These are phyloP conservation scores for Pseudogymnoascus sp. DNA, from an alignment of 2,329 filamentous ascomycete genomes.

Conservation along the genomic window DNA sequence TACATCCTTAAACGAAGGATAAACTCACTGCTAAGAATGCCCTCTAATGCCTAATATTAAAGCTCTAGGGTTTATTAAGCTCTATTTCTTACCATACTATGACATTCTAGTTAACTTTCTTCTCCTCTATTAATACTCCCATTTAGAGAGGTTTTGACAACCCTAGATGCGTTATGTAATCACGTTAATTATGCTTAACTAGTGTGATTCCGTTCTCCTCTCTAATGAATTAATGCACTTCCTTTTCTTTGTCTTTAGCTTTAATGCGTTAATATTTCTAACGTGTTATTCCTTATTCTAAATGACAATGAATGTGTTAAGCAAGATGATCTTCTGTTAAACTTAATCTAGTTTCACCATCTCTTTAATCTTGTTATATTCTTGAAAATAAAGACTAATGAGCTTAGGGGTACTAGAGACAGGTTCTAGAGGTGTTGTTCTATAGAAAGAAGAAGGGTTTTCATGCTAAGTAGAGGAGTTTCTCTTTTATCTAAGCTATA, in stretches of 20 bases:
- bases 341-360: neutral
- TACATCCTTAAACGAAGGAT: too few relatives aligned
- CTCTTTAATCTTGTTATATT: neutral
- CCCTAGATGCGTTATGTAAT: neutral
- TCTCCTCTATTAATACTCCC: neutral
- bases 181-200: neutral
- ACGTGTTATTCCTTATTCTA: neutral
- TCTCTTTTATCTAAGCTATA: too few relatives aligned
- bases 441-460: too few relatives aligned
- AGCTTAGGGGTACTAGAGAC: neutral
- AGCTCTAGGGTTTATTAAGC: neutral
- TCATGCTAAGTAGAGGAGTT: too few relatives aligned
- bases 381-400: neutral
- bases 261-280: neutral
- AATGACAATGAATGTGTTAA: neutral
- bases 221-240: neutral
- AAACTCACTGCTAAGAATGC: too few relatives aligned
- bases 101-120: neutral
- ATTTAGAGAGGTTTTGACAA: neutral
- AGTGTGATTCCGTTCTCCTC: neutral
- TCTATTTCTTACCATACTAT: neutral
- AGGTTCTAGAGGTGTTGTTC: too few relatives aligned
- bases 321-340: neutral
- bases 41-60: neutral
- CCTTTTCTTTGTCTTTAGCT: neutral